Evolutionary conservation across 345 rosid species (phyloP), one percentile per base, ranked within the genome.

Genomic region (Punica granatum): DNA sequence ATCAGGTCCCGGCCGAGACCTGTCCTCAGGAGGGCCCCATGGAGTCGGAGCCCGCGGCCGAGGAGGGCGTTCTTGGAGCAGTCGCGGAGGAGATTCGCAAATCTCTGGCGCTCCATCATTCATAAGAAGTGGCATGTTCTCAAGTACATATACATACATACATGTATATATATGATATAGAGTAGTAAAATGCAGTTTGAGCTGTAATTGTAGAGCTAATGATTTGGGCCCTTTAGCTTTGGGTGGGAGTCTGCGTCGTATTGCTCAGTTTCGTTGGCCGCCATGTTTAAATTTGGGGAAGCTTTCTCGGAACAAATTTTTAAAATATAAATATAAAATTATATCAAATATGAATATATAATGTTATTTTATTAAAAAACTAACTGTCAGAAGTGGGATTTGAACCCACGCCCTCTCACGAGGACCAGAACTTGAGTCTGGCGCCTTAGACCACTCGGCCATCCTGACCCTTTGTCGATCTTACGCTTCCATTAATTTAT

Each of bases 351-450:
- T 1, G 12, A 42, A 28, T 26, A 59, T 2, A 59, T 1, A 42
- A 42, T 42, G 46, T 5, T 5, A n/a, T n/a, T n/a, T n/a, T n/a
- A n/a, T n/a, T n/a, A 15, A 37, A 37, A 37, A 37, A 4, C 7
- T 1, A 37, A 56, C 7, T 79, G 85, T 82, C 85, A 82, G 83
- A 82, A 82, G 83, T 82, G 85, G 85, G 85, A 76, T 79, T 82
- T 79, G 85, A 82, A 82, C 85, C 85, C 83, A 82, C 85, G 83
- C 80, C 83, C 80, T 77, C 83, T 69, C 35, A 37, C 74, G 82
- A 79, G 32, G 75, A 79, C 83, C 82, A 82, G 81, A 78, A 78
- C 81, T 78, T 78, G 81, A 78, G 78, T 78, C 81, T 78, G 76
- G 81, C 81, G 76, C 81, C 81, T 78, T 78, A 78, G 78, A 78